Evolutionary conservation across 108 stramenopile species (phyloP).

Genomic region (Heterococcus sp.): DNA sequence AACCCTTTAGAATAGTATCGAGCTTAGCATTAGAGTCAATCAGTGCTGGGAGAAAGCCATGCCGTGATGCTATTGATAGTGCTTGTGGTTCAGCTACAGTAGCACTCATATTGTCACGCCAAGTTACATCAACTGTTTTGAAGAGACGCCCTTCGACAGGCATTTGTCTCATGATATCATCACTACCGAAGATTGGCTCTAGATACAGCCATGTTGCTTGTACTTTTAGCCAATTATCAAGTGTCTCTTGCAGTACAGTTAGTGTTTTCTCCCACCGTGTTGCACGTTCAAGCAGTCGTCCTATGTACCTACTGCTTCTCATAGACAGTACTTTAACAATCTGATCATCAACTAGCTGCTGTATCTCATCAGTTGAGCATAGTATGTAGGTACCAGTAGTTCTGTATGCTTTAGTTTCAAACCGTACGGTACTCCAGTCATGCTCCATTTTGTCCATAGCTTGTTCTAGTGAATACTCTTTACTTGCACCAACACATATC

Average conservation of each 20-base stretch:
- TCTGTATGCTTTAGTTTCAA: slow-evolving; percentile 61
- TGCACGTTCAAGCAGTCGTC: slow-evolving; percentile 61
- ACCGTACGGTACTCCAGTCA: slow-evolving; percentile 56
- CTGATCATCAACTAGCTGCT: slow-evolving; percentile 69
- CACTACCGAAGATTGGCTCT: slow-evolving; percentile 68
- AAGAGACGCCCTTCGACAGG: slow-evolving; percentile 59
- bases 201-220: slow-evolving; percentile 70
- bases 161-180: slow-evolving; percentile 73
- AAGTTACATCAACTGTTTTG: slow-evolving; percentile 53
- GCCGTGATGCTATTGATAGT: slow-evolving; percentile 50
- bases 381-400: slow-evolving; percentile 62
- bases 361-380: slow-evolving; percentile 60
- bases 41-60: slow-evolving; percentile 53
- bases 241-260: slow-evolving; percentile 52
- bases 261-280: slow-evolving; percentile 63
- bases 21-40: slow-evolving; percentile 61
- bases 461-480: slow-evolving; percentile 65
- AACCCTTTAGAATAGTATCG: slow-evolving; percentile 62
- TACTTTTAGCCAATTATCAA: slow-evolving; percentile 71
- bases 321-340: slow-evolving; percentile 71
- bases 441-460: slow-evolving; percentile 65
- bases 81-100: slow-evolving; percentile 58
- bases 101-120: slow-evolving; percentile 58
- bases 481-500: slow-evolving; percentile 63
- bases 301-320: slow-evolving; percentile 60